A percentile compares a stretch with the other conserved stretches of the same genome.
These are phyloP conservation scores for Ilyonectria destructans DNA, from an alignment of 2,329 filamentous ascomycete genomes.

Conservation along the genomic window DNA sequence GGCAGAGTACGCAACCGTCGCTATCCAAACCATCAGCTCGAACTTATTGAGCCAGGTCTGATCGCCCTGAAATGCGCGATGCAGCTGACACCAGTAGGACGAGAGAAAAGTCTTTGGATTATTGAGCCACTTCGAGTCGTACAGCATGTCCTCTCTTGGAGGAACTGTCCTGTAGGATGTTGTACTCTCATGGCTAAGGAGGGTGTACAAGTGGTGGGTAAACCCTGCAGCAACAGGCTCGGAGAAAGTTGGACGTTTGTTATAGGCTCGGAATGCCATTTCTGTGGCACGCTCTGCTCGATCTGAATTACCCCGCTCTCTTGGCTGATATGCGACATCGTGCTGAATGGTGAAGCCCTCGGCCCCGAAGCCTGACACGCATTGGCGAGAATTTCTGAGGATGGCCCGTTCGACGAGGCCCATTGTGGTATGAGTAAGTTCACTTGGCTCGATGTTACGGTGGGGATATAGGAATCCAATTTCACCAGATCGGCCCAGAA, in stretches of 20 bases:
- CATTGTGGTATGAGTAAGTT: neutral
- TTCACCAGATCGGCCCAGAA: neutral
- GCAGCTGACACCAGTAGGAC: constrained; percentile 37
- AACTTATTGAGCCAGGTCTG: constrained; percentile 36
- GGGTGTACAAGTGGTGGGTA: constrained; percentile 1
- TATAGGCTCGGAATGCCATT: constrained; percentile 11
- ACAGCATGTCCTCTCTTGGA: constrained; percentile 16
- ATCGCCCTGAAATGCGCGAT: constrained; percentile 33
- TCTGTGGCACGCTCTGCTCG: constrained; percentile 7
- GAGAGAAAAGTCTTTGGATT: constrained; percentile 2
- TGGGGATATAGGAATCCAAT: constrained; percentile 36
- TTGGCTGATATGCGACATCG: constrained; percentile 33
- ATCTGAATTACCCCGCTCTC: constrained; percentile 12
- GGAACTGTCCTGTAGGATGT: neutral
- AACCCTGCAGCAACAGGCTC: neutral
- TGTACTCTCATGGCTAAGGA: neutral
- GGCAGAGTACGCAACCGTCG: constrained; percentile 33
- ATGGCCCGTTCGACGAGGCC: constrained; percentile 36
- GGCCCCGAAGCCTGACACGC: constrained; percentile 40
- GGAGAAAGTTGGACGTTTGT: neutral
- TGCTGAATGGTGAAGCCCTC: constrained; percentile 33
- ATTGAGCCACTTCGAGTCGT: constrained; percentile 40
- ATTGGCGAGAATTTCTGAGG: constrained; percentile 26
- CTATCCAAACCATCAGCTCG: constrained; percentile 39
- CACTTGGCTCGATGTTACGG: accelerated